phyloP scores from a whole-genome alignment of 2,329 filamentous ascomycete genomes.

The Podosphaera leucotricha region DNA sequence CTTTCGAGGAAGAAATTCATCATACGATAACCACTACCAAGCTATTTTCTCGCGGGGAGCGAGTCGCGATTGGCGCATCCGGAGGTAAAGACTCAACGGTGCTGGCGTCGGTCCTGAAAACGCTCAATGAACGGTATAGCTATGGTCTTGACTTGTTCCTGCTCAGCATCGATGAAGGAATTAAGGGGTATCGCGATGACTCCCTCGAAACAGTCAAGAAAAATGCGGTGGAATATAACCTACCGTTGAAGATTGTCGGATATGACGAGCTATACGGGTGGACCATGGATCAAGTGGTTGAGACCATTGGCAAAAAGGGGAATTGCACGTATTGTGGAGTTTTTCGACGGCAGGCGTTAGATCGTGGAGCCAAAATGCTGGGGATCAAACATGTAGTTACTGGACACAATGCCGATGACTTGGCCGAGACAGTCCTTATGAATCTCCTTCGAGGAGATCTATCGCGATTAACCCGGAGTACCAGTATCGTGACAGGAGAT shows the following conservation, averaged over 20 bases:
- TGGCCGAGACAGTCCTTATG: constrained; percentile 95
- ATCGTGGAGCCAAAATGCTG: constrained; percentile 70
- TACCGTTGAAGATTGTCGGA: constrained; percentile 77
- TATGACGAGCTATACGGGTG: constrained; percentile 91
- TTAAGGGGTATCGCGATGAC: constrained; percentile 90
- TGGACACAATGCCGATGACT: constrained; percentile 91
- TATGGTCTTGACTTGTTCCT: constrained; percentile 73
- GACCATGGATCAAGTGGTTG: constrained; percentile 98
- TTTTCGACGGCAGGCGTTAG: constrained; percentile 79
- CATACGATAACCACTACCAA: constrained; percentile 64
- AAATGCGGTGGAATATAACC: constrained; percentile 73
- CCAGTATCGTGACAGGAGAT: constrained; percentile 65
- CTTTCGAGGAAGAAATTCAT: constrained; percentile 87
- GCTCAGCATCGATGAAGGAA: constrained; percentile 87
- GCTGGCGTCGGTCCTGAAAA: constrained; percentile 81
- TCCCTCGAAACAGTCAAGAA: constrained; percentile 89
- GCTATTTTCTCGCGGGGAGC: constrained; percentile 68
- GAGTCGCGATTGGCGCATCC: constrained; percentile 81
- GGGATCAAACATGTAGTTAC: constrained; percentile 86
- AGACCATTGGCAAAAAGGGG: constrained; percentile 87
- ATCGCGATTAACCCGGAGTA: constrained; percentile 65
- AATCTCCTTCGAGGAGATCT: constrained; percentile 81
- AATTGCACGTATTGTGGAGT: constrained; percentile 99
- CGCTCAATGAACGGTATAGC: constrained; percentile 67
- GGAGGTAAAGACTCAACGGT: constrained; percentile 97